Percentiles rank a stretch among this genome's conserved stretches.
phyloP scores from a whole-genome alignment of 2,329 filamentous ascomycete species.

The Neofusicoccum laricinum region DNA sequence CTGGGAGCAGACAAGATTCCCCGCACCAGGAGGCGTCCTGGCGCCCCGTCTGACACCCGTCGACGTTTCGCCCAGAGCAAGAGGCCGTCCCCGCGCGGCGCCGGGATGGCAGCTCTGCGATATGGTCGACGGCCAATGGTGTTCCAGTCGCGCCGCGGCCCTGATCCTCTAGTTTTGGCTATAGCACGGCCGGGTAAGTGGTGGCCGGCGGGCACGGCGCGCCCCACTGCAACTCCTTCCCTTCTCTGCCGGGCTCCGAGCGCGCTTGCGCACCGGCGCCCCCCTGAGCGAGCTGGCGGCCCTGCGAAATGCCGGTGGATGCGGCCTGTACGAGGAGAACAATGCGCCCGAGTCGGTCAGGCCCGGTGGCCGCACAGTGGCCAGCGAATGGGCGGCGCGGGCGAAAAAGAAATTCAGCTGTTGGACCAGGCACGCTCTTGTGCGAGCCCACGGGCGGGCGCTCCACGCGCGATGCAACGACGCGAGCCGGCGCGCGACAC shows the following conservation, averaged over 20 bases:
- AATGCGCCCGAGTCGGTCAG: slow-evolving; percentile 6
- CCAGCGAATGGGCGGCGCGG: slow-evolving; percentile 1
- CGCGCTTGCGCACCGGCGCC: not conserved
- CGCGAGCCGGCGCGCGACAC: not conserved
- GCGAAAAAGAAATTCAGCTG: slow-evolving; percentile 2
- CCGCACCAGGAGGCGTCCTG: not conserved
- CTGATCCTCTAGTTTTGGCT: not conserved
- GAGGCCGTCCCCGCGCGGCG: not conserved
- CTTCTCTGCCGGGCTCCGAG: not conserved
- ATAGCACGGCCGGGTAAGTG: not conserved
- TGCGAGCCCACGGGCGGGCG: not conserved
- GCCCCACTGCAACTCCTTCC: not conserved
- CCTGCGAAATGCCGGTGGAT: not conserved
- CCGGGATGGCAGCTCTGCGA: not conserved
- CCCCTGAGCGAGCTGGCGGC: slow-evolving; percentile 2
- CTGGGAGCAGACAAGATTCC: not conserved
- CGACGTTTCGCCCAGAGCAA: not conserved
- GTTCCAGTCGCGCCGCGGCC: not conserved
- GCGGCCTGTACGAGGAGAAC: not conserved
- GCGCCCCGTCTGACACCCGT: not conserved
- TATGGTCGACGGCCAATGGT: not conserved
- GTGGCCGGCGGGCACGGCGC: not conserved
- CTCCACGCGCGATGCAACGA: not conserved
- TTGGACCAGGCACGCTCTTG: not conserved
- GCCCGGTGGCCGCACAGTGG: not conserved